Conservation (phyloP, 495 filamentous ascomycete species). For the Daldinia concentrica region DNA sequence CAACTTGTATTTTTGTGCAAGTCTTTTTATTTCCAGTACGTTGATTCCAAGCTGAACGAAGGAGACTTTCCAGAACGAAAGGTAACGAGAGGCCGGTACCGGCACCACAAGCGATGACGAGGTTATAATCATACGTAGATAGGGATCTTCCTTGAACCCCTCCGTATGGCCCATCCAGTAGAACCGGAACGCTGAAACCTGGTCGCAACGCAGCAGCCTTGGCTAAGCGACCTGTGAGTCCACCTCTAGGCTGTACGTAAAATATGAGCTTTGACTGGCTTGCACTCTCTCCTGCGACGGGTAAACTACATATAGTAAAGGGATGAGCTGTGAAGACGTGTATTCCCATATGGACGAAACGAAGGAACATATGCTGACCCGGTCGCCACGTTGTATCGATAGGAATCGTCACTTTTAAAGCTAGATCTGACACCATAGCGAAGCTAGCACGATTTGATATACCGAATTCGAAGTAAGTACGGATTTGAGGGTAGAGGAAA, state of each 20-base stretch:
- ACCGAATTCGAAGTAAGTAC: slow-evolving; percentile 59
- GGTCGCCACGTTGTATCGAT: slow-evolving; percentile 72
- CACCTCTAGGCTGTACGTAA: slow-evolving; percentile 39
- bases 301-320: slow-evolving; percentile 77
- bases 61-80: slow-evolving; percentile 46
- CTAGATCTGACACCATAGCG: slow-evolving; percentile 51
- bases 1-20: slow-evolving; percentile 42
- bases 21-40: slow-evolving; percentile 4
- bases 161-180: slow-evolving; percentile 82
- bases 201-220: slow-evolving; percentile 17
- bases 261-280: slow-evolving; percentile 34
- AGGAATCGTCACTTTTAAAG: slow-evolving; percentile 58
- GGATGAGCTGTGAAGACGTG: slow-evolving; percentile 74
- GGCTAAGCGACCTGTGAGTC: slow-evolving; percentile 37
- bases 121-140: slow-evolving; percentile 46
- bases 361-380: slow-evolving; percentile 82
- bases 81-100: slow-evolving; percentile 63
- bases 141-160: slow-evolving; percentile 53
- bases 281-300: slow-evolving; percentile 48
- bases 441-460: slow-evolving; percentile 55
- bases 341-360: slow-evolving; percentile 72
- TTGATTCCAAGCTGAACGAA: slow-evolving; percentile 22
- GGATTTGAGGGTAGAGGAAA: slow-evolving; percentile 53
- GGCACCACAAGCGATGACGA: slow-evolving; percentile 65
- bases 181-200: slow-evolving; percentile 62